Conservation (phyloP, 306 rosid species). For the Dalbergia cultrata region DNA sequence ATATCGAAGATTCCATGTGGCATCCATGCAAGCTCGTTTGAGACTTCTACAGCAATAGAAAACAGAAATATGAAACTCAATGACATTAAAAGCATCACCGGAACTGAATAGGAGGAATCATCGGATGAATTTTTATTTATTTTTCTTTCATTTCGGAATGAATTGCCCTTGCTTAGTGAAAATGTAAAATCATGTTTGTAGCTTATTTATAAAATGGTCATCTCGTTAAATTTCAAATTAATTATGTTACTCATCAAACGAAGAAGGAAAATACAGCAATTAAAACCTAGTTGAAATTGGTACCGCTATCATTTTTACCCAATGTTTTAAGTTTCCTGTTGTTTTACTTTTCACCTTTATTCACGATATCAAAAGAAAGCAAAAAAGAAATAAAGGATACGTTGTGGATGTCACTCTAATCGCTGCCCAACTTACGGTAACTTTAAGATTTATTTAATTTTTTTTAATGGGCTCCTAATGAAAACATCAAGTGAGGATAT, state of each 20-base stretch:
- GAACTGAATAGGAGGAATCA: slow-evolving; percentile 47
- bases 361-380: too few species aligned
- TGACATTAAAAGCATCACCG: slow-evolving; percentile 37
- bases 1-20: slow-evolving; percentile 38
- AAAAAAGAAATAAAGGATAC: too few species aligned
- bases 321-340: neutral
- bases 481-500: too few species aligned
- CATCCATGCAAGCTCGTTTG: slow-evolving; percentile 44
- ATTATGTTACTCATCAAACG: too few species aligned
- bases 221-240: slow-evolving; percentile 35
- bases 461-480: too few species aligned
- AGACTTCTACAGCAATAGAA: slow-evolving; percentile 20
- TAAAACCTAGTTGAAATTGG: slow-evolving; percentile 12
- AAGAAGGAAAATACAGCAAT: too few species aligned
- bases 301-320: slow-evolving; percentile 7
- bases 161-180: slow-evolving; percentile 53
- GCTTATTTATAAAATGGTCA: slow-evolving; percentile 55
- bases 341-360: too few species aligned
- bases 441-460: too few species aligned
- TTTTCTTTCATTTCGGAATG: slow-evolving; percentile 38
- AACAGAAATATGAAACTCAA: neutral
- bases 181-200: slow-evolving; percentile 74
- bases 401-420: too few species aligned
- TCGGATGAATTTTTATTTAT: slow-evolving; percentile 39
- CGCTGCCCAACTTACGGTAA: too few species aligned